These are phyloP conservation scores for Plectosphaerella cucumerina DNA, from an alignment of 2,329 filamentous ascomycete genomes.

Conservation along the genomic window DNA sequence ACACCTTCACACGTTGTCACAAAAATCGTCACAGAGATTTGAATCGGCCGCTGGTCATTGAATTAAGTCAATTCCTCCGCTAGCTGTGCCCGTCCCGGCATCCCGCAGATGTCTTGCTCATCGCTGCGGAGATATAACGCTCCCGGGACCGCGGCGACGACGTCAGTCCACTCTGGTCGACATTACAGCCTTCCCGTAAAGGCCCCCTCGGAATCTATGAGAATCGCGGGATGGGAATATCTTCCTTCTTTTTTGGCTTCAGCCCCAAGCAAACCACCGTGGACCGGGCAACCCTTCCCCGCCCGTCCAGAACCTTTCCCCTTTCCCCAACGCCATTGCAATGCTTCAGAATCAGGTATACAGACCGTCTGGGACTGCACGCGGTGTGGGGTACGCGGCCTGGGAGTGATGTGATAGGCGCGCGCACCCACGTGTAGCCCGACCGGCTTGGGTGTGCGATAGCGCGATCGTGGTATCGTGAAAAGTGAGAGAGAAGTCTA, in stretches of 20 bases:
- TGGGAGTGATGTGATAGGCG: conserved; percentile 5
- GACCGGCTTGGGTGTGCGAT: conserved; percentile 4
- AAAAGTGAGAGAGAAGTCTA: conserved; percentile 27
- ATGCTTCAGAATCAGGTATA: conserved; percentile 39
- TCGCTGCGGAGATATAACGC: too few relatives aligned
- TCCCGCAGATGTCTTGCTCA: too few relatives aligned
- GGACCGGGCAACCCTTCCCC: conserved; percentile 14
- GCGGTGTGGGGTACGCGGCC: conserved; percentile 3
- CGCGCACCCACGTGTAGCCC: neutral
- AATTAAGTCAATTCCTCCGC: too few relatives aligned
- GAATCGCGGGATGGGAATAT: conserved; percentile 31
- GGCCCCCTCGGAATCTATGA: conserved; percentile 33
- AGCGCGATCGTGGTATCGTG: conserved; percentile 45
- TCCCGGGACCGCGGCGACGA: too few relatives aligned
- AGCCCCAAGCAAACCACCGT: conserved; percentile 23
- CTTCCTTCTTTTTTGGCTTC: conserved; percentile 28
- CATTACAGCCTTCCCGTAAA: too few relatives aligned
- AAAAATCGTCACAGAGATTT: too few relatives aligned
- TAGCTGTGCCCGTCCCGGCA: too few relatives aligned
- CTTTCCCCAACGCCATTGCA: conserved; percentile 53
- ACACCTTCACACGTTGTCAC: too few relatives aligned
- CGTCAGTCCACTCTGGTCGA: too few relatives aligned
- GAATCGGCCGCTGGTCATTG: too few relatives aligned
- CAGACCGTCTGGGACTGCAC: conserved; percentile 28
- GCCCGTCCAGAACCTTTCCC: conserved; percentile 10